Conservation (phyloP, 2,329 filamentous ascomycete genomes). For the Arthrobotrys musiformis region DNA sequence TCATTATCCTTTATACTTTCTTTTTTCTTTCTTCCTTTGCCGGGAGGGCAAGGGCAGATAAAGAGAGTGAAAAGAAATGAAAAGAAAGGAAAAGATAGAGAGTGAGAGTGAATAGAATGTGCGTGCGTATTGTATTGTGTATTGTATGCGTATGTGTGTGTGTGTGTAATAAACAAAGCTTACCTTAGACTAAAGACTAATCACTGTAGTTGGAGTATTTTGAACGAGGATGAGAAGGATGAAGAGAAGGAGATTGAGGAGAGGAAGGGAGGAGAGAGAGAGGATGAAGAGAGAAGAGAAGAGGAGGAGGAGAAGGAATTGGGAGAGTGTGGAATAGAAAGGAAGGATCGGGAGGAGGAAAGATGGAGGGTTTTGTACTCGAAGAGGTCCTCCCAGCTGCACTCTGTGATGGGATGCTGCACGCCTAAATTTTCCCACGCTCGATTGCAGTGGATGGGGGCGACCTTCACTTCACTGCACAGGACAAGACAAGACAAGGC, state of each 20-base stretch:
- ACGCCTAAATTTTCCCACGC: constrained; percentile 8
- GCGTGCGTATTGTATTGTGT: constrained; percentile 6
- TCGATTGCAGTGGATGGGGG: constrained; percentile 2
- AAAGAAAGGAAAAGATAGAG: not conserved
- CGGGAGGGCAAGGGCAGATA: not conserved
- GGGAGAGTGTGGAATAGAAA: constrained; percentile 37
- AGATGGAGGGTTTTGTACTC: constrained; percentile 56
- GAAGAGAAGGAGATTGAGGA: constrained; percentile 25
- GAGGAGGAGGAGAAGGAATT: constrained; percentile 42
- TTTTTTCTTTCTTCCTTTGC: not conserved
- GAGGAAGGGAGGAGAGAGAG: not conserved
- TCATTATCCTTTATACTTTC: too few species aligned
- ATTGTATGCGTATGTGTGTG: not conserved
- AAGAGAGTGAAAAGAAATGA: not conserved
- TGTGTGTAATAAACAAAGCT: constrained; percentile 13
- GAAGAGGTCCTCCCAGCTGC: constrained; percentile 35
- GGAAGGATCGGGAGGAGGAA: constrained; percentile 49
- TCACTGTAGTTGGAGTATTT: constrained; percentile 56
- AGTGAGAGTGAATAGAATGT: not conserved
- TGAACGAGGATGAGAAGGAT: constrained; percentile 29
- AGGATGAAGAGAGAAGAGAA: not conserved
- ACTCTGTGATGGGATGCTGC: constrained; percentile 21
- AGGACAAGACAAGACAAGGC: too few species aligned
- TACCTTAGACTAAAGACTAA: constrained; percentile 50
- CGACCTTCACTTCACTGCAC: not conserved